Percentiles rank a stretch among this genome's conserved stretches.
phyloP scores from a whole-genome alignment of 768 basidiomycete genomes.

The Bullera alba region DNA sequence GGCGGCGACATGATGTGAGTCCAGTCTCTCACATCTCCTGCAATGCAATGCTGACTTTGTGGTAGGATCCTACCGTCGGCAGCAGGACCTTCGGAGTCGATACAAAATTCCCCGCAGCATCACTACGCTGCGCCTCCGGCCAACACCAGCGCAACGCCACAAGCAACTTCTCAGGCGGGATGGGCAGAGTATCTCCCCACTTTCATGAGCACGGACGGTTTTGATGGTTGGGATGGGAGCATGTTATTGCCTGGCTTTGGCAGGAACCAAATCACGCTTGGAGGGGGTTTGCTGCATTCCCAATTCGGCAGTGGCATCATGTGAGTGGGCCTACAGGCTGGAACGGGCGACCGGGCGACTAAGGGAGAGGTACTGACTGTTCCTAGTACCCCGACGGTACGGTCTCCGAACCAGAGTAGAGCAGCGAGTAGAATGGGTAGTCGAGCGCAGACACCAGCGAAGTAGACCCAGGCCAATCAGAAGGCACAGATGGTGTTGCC shows the following conservation, averaged over 20 bases:
- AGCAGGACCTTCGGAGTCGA: conserved; percentile 35
- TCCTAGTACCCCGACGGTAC: conserved; percentile 32
- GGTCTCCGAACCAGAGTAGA: conserved; percentile 31
- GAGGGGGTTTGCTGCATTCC: conserved; percentile 33
- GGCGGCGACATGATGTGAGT: conserved; percentile 43
- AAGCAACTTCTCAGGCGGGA: conserved; percentile 6
- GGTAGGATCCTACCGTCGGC: conserved; percentile 35
- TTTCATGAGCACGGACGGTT: conserved; percentile 35
- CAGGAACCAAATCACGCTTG: conserved; percentile 32
- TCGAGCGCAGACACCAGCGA: conserved; percentile 28
- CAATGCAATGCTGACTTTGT: neutral
- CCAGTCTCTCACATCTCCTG: neutral
- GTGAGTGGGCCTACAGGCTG: conserved; percentile 22
- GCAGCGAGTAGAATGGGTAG: conserved; percentile 24
- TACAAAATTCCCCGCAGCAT: conserved; percentile 27
- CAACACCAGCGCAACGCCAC: neutral
- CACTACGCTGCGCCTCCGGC: neutral
- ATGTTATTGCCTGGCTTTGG: conserved; percentile 43
- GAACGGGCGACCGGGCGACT: neutral
- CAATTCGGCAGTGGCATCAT: conserved; percentile 42
- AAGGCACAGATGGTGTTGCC: too few relatives aligned
- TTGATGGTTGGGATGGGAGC: conserved; percentile 42
- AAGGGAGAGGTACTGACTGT: neutral
- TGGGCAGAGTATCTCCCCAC: conserved; percentile 40
- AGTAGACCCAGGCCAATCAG: too few relatives aligned